Base-by-base conservation (phyloP, 257 asterid species). In the Solanum peruvianum region DNA sequence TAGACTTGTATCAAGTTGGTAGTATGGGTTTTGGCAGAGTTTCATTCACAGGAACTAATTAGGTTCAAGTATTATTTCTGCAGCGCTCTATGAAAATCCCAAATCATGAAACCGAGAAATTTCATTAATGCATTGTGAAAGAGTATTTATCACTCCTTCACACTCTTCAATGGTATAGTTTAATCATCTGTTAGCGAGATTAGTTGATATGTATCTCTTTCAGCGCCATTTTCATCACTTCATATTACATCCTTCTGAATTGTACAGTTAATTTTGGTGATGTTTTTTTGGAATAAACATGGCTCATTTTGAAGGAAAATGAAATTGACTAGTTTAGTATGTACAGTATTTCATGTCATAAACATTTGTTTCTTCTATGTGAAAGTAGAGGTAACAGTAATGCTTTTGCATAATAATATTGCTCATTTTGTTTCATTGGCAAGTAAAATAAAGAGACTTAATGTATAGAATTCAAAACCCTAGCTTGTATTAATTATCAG, bases 11-110 rank as follows among this genome's bases (percentile, higher is more conserved):
- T 87, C 95, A 92, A 84, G 86, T 92, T 85, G 97, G 94, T 39
- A 98, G 94, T 82, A 86, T 94, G 98, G 97, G 97, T 86, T 95
- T 96, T 90, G 99, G 99, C 29, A 93, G 98, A 94, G 95, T 96
- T 89, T 95, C 99, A 25, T 96, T 92, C 73, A 94, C 94, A 29
- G 97, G 96, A 52, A 78, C 92, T 60, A 90, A 88, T 73, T 62
- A 62, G 70, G 16, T 25, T n/a, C 33, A 11, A 4, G 5, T 11
- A 4, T 11, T 52, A 18, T 18, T 52, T 52, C 18, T n/a, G n/a
- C 62, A 52, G 62, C 62, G 11, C n/a, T 3, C 18, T 52, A 20
- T 12, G 8, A 23, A 62, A 62, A 62, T 62, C 14, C 16, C 62
- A 62, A n/a, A 23, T 62, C 70, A 23, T 62, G 31, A 62, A 62